phyloP scores from a whole-genome alignment of 176 grass and related monocot species.

The sorghum (Sorghum bicolor) region DNA sequence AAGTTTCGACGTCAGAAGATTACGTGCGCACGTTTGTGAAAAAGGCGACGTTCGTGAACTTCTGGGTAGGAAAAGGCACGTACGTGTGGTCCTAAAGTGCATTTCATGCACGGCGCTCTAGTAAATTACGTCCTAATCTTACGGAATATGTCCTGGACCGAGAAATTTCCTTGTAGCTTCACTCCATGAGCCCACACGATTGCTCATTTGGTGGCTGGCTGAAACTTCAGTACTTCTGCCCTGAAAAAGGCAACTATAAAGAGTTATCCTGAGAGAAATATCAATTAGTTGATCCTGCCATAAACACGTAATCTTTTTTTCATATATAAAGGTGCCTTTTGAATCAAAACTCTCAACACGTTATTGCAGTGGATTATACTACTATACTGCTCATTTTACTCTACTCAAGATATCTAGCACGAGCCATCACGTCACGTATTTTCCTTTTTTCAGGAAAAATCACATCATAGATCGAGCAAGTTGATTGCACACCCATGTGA shows the following conservation, averaged over 20 bases:
- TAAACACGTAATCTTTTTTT: background rate
- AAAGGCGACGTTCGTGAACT: background rate
- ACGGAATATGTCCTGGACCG: background rate
- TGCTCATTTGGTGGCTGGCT: background rate
- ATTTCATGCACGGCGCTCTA: background rate
- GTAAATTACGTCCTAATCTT: conserved; percentile 29
- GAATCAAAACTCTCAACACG: background rate
- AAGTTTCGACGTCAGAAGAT: background rate
- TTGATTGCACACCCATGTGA: conserved; percentile 29
- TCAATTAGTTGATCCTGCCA: background rate
- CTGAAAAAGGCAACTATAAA: no score
- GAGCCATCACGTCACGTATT: background rate
- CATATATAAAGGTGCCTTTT: background rate
- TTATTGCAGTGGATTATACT: background rate
- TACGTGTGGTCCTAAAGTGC: conserved; percentile 1
- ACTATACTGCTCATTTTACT: background rate
- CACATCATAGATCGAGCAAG: conserved; percentile 18
- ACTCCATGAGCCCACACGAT: background rate
- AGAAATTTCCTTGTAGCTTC: conserved; percentile 4
- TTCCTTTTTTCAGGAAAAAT: background rate
- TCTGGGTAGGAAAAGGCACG: background rate
- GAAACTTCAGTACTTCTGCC: background rate
- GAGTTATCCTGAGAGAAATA: background rate
- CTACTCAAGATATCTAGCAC: background rate
- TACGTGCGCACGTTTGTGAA: background rate